phyloP scores from a whole-genome alignment of 2,329 filamentous ascomycete genomes.

The Zymoseptoria crescenta region DNA sequence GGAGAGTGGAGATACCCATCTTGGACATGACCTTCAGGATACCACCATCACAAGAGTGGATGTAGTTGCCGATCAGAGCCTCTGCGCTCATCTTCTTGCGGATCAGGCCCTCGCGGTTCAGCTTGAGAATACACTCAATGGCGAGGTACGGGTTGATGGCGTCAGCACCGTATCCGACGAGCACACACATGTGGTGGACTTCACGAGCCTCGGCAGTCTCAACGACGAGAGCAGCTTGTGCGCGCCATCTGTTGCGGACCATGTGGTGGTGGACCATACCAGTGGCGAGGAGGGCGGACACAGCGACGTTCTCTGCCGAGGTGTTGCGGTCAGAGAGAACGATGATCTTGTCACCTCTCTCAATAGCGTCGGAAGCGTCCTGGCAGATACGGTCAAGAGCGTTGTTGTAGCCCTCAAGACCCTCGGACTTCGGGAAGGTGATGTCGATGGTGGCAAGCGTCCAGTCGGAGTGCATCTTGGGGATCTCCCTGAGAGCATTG shows the following conservation, averaged over 20 bases:
- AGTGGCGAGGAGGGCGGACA: conserved; percentile 80
- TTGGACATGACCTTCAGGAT: conserved; percentile 99
- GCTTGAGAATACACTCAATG: conserved; percentile 94
- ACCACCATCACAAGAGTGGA: conserved; percentile 90
- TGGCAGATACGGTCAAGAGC: conserved; percentile 85
- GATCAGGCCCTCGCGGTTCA: conserved; percentile 87
- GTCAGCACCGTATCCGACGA: conserved; percentile 90
- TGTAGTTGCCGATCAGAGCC: conserved; percentile 87
- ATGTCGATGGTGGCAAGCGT: conserved; percentile 85
- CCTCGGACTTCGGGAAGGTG: conserved; percentile 82
- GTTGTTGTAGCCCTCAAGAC: conserved; percentile 73
- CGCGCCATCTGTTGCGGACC: conserved; percentile 92
- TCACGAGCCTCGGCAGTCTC: conserved; percentile 95
- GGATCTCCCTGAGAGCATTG: conserved; percentile 75
- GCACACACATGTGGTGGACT: conserved; percentile 98
- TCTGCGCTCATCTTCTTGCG: conserved; percentile 80
- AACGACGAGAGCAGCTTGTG: conserved; percentile 74
- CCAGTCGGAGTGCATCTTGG: conserved; percentile 66
- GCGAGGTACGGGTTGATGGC: conserved; percentile 91
- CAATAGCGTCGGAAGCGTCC: conserved; percentile 73
- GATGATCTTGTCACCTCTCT: conserved; percentile 75
- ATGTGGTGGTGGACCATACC: conserved; percentile 94
- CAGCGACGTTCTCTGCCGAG: conserved; percentile 70
- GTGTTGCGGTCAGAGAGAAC: conserved; percentile 84
- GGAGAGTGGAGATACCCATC: conserved; percentile 96